These are phyloP conservation scores for Populus hybrid DNA, from an alignment of 441 rosid genomes.

Conservation along the genomic window DNA sequence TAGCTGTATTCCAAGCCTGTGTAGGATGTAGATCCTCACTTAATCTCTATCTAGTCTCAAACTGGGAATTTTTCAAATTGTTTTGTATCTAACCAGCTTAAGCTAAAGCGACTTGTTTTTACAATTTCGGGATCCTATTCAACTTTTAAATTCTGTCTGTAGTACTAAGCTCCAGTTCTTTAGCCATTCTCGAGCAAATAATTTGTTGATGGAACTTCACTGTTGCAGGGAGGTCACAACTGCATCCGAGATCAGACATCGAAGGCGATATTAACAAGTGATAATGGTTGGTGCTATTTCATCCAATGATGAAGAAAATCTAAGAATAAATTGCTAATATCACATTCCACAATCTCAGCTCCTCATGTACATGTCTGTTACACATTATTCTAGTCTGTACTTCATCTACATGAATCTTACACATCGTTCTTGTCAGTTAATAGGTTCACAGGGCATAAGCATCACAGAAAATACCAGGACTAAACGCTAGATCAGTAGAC, in stretches of 20 bases:
- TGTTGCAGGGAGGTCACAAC: conserved; percentile 47
- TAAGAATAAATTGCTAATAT: too few relatives aligned
- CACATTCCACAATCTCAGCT: background rate
- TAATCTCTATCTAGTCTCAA: background rate
- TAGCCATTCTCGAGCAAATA: background rate
- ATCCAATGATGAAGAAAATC: background rate
- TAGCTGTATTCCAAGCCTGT: background rate
- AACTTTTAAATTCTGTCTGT: background rate
- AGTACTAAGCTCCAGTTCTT: background rate
- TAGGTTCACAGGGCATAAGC: background rate
- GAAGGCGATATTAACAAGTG: conserved; percentile 17
- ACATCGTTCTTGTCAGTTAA: background rate
- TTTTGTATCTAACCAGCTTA: background rate
- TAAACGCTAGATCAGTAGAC: background rate
- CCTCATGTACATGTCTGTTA: background rate
- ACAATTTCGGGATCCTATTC: background rate
- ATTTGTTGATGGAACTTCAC: background rate
- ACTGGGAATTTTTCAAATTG: background rate
- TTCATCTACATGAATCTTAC: background rate
- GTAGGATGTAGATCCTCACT: background rate
- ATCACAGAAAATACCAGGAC: background rate
- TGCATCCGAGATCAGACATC: conserved; percentile 29
- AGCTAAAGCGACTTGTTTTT: background rate
- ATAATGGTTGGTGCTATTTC: conserved; percentile 1
- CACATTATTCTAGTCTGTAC: background rate